A percentile compares a stretch with the other conserved stretches of the same genome.
These are phyloP conservation scores for Diplodia mutila DNA, from an alignment of 2,329 filamentous ascomycete species.

Conservation along the genomic window DNA sequence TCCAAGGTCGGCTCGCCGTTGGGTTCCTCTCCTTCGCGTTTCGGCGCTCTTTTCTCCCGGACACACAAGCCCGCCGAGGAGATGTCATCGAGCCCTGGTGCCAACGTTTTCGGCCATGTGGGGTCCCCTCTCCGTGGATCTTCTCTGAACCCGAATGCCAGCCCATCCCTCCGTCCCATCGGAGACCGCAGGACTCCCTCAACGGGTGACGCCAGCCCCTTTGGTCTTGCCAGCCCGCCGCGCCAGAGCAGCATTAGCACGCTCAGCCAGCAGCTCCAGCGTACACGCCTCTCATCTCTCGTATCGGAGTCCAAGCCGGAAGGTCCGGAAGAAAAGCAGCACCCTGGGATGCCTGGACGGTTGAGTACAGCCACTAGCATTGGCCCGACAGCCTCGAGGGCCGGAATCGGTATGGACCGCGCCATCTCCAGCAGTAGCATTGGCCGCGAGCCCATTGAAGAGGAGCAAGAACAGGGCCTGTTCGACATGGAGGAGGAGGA, in stretches of 20 bases:
- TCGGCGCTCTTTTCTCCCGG: conserved; percentile 61
- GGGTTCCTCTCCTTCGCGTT: conserved; percentile 65
- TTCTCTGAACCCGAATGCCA: conserved; percentile 54
- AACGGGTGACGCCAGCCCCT: conserved; percentile 54
- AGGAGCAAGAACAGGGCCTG: conserved; percentile 46
- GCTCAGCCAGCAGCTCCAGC: conserved; percentile 61
- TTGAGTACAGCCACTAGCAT: conserved; percentile 42
- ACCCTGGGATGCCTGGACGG: conserved; percentile 68
- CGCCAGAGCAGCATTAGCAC: conserved; percentile 63
- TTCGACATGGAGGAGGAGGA: conserved; percentile 50
- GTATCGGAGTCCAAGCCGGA: conserved; percentile 30
- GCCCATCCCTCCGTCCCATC: conserved; percentile 56
- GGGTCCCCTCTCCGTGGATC: conserved; percentile 69
- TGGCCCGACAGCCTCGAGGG: conserved; percentile 30
- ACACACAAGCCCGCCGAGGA: conserved; percentile 54
- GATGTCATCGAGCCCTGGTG: conserved; percentile 41
- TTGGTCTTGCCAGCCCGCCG: conserved; percentile 57
- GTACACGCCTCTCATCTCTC: conserved; percentile 46
- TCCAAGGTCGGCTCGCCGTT: conserved; percentile 56
- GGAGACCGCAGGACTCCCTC: conserved; percentile 47
- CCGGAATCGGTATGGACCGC: conserved; percentile 40
- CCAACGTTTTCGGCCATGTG: conserved; percentile 61
- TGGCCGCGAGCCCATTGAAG: conserved; percentile 46
- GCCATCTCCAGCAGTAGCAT: conserved; percentile 45
- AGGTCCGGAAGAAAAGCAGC: conserved; percentile 39